phyloP scores from a whole-genome alignment of 495 filamentous ascomycete genomes.

The Xylaria grammica region DNA sequence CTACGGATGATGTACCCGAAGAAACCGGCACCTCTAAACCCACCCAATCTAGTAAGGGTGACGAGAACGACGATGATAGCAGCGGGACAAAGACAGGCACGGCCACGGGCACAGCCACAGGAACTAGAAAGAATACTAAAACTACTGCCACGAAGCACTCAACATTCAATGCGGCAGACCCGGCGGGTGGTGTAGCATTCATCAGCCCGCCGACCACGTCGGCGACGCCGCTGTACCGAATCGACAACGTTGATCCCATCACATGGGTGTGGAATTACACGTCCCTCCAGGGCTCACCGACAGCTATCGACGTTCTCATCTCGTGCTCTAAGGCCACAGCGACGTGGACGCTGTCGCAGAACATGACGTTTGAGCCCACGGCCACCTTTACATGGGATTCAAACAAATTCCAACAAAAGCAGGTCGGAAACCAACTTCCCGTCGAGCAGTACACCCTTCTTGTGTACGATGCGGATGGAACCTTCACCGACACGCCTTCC shows the following conservation, averaged over 20 bases:
- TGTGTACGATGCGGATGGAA: conserved; percentile 74
- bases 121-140: conserved; percentile 43
- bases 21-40: conserved; percentile 21
- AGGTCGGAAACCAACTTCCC: conserved; percentile 62
- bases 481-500: conserved; percentile 63
- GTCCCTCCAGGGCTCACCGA: conserved; percentile 75
- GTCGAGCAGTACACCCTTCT: conserved; percentile 83
- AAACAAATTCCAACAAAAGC: conserved; percentile 64
- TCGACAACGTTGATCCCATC: conserved; percentile 78
- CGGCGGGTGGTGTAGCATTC: conserved; percentile 81
- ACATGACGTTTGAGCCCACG: conserved; percentile 55
- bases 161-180: conserved; percentile 63
- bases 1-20: conserved; percentile 16
- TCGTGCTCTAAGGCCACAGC: conserved; percentile 63
- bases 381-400: conserved; percentile 78
- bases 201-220: conserved; percentile 67
- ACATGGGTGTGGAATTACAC: conserved; percentile 98
- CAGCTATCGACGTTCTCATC: conserved; percentile 79
- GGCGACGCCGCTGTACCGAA: conserved; percentile 80
- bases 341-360: conserved; percentile 58
- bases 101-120: conserved; percentile 31
- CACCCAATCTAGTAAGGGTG: conserved; percentile 7
- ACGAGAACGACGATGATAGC: conserved; percentile 9
- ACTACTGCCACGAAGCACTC: conserved; percentile 45
- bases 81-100: conserved; percentile 24